Evolutionary conservation across 2,329 filamentous ascomycete species (phyloP).

Genomic region (Penicillium sp.): DNA sequence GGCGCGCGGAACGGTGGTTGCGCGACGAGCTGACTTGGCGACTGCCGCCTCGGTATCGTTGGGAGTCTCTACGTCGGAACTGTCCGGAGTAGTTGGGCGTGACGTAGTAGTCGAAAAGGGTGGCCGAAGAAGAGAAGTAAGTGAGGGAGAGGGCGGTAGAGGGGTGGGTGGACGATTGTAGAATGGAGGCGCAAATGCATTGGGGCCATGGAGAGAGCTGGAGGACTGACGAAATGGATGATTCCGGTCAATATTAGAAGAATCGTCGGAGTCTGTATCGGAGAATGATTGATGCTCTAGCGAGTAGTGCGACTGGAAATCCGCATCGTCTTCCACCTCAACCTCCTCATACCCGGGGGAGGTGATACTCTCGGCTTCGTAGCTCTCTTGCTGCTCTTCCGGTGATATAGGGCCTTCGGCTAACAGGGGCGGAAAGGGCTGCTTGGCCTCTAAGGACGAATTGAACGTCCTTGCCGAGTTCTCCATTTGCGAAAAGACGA

Average conservation of each 20-base stretch:
- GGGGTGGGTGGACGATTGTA: slow-evolving; percentile 97
- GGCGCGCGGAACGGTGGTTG: slow-evolving; percentile 71
- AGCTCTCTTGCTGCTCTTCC: slow-evolving; percentile 22
- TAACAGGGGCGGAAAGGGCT: slow-evolving; percentile 34
- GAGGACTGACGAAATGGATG: slow-evolving; percentile 42
- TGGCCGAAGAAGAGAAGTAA: slow-evolving; percentile 83
- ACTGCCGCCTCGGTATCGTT: slow-evolving; percentile 61
- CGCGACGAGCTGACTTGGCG: slow-evolving; percentile 57
- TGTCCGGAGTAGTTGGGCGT: slow-evolving; percentile 88
- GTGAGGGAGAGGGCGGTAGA: slow-evolving; percentile 82
- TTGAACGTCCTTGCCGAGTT: slow-evolving; percentile 3
- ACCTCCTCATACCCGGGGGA: slow-evolving; percentile 30
- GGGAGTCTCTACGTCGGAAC: slow-evolving; percentile 74
- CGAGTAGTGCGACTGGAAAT: slow-evolving; percentile 48
- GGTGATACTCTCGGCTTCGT: slow-evolving; percentile 28
- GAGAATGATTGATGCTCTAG: slow-evolving; percentile 39
- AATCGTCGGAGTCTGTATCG: slow-evolving; percentile 35
- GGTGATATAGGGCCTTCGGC: slow-evolving; percentile 26
- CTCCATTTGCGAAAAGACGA: slow-evolving; percentile 14
- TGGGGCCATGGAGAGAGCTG: slow-evolving; percentile 41
- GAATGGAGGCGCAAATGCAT: slow-evolving; percentile 74
- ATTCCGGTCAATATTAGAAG: slow-evolving; percentile 32
- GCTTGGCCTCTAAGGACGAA: slow-evolving; percentile 30
- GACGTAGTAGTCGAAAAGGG: slow-evolving; percentile 66
- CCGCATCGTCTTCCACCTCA: slow-evolving; percentile 40